Evolutionary conservation across 805 yeast species (phyloP).

Genomic region (Cyberlindnera galapagoensis): DNA sequence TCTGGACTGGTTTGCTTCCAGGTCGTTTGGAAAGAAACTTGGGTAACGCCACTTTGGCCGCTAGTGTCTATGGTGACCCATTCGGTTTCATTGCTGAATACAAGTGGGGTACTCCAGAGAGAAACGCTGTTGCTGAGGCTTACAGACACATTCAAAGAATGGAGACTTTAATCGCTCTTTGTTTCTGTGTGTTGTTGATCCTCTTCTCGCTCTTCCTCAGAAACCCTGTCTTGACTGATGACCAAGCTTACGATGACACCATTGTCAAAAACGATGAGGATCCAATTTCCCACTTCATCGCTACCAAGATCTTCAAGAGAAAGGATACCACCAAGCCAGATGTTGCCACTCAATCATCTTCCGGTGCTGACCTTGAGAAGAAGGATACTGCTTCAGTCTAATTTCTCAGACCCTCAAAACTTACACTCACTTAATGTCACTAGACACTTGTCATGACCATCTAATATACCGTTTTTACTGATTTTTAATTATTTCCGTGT

Average conservation of each 20-base stretch:
- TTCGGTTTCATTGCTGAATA: constrained; percentile 39
- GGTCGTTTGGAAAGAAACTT: constrained; percentile 30
- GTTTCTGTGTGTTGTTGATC: constrained; percentile 46
- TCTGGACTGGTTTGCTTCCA: constrained; percentile 60
- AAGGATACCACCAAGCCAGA: too few species aligned
- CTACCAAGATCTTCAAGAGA: constrained; percentile 5
- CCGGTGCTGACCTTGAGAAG: too few species aligned
- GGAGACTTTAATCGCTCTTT: constrained; percentile 46
- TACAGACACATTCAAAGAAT: constrained; percentile 55
- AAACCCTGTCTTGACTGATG: constrained; percentile 38
- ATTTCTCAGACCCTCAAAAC: too few species aligned
- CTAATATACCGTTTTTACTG: too few species aligned
- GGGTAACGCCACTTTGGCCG: constrained; percentile 34
- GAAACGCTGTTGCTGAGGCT: constrained; percentile 49
- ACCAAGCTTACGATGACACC: constrained; percentile 21
- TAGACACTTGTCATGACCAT: too few species aligned
- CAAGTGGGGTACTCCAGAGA: constrained; percentile 58
- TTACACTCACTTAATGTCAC: too few species aligned
- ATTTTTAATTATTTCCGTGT: too few species aligned
- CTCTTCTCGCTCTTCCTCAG: constrained; percentile 41
- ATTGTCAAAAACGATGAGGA: constrained; percentile 17
- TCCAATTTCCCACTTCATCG: constrained; percentile 14
- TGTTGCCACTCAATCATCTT: too few species aligned
- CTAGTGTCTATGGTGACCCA: constrained; percentile 46
- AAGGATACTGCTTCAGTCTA: too few species aligned